Percentiles rank a stretch among this genome's conserved stretches.
Conservation (phyloP, 169 alveolate species). For the Eimeria sp. region DNA sequence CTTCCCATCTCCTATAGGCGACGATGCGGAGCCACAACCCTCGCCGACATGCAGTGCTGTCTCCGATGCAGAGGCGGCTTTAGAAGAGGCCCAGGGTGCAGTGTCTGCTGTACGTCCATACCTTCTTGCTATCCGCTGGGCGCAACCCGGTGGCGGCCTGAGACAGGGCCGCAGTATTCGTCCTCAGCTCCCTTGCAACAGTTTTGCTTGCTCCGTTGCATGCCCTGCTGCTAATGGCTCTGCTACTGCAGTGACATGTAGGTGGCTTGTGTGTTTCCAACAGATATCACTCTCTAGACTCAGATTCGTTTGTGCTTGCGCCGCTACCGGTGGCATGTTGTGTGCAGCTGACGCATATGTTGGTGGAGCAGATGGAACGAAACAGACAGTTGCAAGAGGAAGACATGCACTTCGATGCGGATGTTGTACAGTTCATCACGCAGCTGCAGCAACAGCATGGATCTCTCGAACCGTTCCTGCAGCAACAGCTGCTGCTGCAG, state of each 20-base stretch:
- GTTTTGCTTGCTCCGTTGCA: not conserved
- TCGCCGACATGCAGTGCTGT: conserved; percentile 51
- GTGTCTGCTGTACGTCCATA: conserved; percentile 54
- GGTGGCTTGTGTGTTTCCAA: not conserved
- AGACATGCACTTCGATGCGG: conserved; percentile 74
- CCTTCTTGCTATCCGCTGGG: not conserved
- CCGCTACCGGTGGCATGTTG: not conserved
- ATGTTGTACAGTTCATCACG: conserved; percentile 38
- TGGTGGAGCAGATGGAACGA: conserved; percentile 59
- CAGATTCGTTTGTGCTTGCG: not conserved
- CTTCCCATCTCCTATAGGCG: conserved; percentile 63
- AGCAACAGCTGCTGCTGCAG: conserved; percentile 65
- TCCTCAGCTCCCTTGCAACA: not conserved
- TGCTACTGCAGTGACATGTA: not conserved
- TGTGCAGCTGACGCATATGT: conserved; percentile 72
- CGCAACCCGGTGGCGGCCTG: not conserved
- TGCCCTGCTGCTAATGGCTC: conserved; percentile 2
- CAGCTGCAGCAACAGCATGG: conserved; percentile 78
- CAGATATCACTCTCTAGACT: not conserved
- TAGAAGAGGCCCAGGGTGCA: conserved; percentile 70
- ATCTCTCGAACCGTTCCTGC: conserved; percentile 57
- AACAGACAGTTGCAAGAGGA: conserved; percentile 68
- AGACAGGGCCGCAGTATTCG: not conserved
- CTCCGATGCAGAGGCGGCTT: conserved; percentile 63
- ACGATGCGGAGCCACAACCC: conserved; percentile 37